Conservation (phyloP, 805 yeast species). For the Priceomyces castillae region DNA sequence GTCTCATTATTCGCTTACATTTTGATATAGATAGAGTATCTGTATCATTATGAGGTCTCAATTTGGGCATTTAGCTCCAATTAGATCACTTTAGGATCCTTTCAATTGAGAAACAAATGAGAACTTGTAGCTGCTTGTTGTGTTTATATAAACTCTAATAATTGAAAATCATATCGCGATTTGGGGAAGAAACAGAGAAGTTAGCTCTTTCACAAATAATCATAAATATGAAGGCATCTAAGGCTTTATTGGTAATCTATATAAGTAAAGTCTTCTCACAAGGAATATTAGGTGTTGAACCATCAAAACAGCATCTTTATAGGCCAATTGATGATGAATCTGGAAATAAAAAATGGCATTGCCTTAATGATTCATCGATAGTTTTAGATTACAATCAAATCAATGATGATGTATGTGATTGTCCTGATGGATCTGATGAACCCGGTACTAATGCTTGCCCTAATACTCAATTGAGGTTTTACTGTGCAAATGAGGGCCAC, state of each 20-base stretch:
- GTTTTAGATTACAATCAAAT: constrained; percentile 57
- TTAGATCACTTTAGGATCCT: not conserved
- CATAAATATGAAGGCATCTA: not conserved
- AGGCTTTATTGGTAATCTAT: not conserved
- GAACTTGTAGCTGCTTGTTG: no score
- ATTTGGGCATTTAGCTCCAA: constrained; percentile 2
- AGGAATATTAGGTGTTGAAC: constrained; percentile 34
- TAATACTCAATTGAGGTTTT: constrained; percentile 45
- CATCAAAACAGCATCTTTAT: constrained; percentile 44
- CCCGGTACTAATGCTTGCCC: constrained; percentile 90
- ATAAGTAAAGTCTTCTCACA: not conserved
- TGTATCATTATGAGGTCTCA: not conserved
- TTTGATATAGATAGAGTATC: constrained; percentile 17
- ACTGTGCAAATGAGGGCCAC: constrained; percentile 76
- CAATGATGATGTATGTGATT: constrained; percentile 90
- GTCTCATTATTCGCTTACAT: constrained; percentile 36
- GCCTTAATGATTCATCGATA: constrained; percentile 67
- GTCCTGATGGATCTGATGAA: constrained; percentile 97
- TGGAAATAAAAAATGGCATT: constrained; percentile 50
- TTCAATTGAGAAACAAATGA: no score
- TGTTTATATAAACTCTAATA: not conserved
- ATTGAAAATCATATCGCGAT: not conserved
- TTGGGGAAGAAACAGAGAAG: not conserved
- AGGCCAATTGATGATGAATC: constrained; percentile 44
- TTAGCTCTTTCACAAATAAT: not conserved